A percentile compares a stretch with the other conserved stretches of the same genome.
Evolutionary conservation across 2,329 filamentous ascomycete species (phyloP).

Genomic region (Acrodontium crateriforme): DNA sequence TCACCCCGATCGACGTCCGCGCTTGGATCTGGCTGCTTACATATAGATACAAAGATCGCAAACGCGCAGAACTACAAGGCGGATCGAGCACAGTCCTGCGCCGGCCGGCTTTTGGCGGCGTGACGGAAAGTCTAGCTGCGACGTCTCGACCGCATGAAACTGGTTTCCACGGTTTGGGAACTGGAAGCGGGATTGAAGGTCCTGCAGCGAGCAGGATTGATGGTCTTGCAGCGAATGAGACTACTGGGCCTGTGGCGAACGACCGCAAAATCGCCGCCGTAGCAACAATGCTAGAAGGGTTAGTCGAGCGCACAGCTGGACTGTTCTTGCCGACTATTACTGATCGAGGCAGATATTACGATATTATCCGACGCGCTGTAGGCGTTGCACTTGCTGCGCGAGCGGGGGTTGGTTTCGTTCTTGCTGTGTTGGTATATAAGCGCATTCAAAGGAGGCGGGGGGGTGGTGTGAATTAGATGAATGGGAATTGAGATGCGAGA

Average conservation of each 20-base stretch:
- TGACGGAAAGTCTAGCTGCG: constrained; percentile 11
- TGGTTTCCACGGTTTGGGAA: constrained; percentile 31
- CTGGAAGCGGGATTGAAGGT: constrained; percentile 18
- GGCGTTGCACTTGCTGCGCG: constrained; percentile 28
- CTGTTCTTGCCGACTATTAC: constrained; percentile 15
- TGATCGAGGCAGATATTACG: constrained; percentile 32
- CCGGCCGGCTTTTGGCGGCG: constrained; percentile 14
- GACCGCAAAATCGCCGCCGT: constrained; percentile 30
- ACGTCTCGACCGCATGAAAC: constrained; percentile 21
- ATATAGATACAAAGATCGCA: constrained; percentile 40
- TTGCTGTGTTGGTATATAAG: too few species aligned
- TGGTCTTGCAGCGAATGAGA: not conserved
- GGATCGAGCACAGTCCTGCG: constrained; percentile 8
- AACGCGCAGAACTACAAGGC: constrained; percentile 24
- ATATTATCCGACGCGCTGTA: constrained; percentile 35
- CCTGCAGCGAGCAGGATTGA: not conserved
- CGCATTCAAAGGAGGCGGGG: too few species aligned
- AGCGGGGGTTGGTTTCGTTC: constrained; percentile 7
- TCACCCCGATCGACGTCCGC: constrained; percentile 48
- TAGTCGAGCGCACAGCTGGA: constrained; percentile 12
- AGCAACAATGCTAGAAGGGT: constrained; percentile 36
- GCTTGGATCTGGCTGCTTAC: constrained; percentile 47
- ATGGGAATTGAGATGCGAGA: too few species aligned
- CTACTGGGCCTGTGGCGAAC: constrained; percentile 15
- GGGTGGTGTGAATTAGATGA: too few species aligned